Percentiles rank a stretch among this genome's conserved stretches.
phyloP scores from a whole-genome alignment of 139 green algal species.

The Haematococcus lacustris region DNA sequence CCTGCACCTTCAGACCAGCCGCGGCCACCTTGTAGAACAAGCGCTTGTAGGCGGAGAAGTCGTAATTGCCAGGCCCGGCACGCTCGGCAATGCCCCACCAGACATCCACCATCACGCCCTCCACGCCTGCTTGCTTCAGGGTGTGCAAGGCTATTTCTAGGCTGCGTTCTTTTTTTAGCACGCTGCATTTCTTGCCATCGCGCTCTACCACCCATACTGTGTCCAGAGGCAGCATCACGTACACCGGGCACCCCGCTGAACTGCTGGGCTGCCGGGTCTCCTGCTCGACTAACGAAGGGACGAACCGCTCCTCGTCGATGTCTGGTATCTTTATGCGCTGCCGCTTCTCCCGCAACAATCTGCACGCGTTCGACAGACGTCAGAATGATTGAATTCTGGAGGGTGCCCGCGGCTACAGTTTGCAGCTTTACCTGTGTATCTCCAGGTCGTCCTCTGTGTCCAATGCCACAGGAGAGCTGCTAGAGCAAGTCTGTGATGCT shows the following conservation, averaged over 20 bases:
- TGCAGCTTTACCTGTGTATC: conserved; percentile 31
- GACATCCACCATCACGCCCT: conserved; percentile 91
- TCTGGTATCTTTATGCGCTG: conserved; percentile 26
- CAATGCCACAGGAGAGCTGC: no score
- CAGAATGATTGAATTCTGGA: no score
- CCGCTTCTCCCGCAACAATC: conserved; percentile 31
- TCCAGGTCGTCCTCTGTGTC: conserved; percentile 26
- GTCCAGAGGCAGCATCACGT: conserved; percentile 98
- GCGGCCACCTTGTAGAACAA: conserved; percentile 50
- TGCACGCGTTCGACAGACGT: conserved; percentile 13
- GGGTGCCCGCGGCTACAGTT: no score
- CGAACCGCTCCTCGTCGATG: conserved; percentile 29
- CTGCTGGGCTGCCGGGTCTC: conserved; percentile 8
- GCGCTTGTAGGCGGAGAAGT: conserved; percentile 77
- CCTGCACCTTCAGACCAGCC: conserved; percentile 59
- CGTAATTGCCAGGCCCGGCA: conserved; percentile 61
- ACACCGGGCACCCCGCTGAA: conserved; percentile 71
- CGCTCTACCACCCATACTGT: conserved; percentile 90
- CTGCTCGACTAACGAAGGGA: neutral
- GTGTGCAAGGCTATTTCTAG: conserved; percentile 76
- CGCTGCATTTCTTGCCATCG: conserved; percentile 50
- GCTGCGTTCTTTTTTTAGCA: conserved; percentile 78
- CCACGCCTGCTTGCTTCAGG: conserved; percentile 76
- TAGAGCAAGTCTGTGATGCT: no score
- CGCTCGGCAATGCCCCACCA: conserved; percentile 88